phyloP scores from a whole-genome alignment of 345 rosid species.

The Gossypium longicalyx region DNA sequence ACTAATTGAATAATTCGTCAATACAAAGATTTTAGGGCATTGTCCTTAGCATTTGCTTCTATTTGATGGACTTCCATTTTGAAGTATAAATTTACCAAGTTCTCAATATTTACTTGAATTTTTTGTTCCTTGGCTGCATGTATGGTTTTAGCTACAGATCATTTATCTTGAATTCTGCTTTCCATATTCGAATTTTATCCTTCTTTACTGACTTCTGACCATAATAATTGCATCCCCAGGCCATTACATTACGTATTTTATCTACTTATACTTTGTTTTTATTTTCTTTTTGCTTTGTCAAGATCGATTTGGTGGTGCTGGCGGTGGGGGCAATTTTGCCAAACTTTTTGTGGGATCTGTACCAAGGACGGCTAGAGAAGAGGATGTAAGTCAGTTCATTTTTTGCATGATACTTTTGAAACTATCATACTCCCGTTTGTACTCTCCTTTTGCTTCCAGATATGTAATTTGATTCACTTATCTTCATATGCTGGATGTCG shows the following conservation, averaged over 20 bases:
- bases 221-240: neutral
- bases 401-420: neutral
- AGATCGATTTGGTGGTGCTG: slow-evolving; percentile 49
- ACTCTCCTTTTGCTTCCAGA: neutral
- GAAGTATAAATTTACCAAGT: neutral
- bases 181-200: neutral
- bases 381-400: slow-evolving; percentile 59
- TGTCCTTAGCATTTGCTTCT: neutral
- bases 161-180: neutral
- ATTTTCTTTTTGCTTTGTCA: slow-evolving; percentile 9
- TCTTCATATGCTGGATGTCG: neutral
- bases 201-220: neutral
- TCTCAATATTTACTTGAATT: neutral
- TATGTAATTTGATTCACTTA: neutral
- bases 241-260: neutral
- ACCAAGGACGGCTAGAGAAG: slow-evolving; percentile 77
- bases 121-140: neutral
- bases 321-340: slow-evolving; percentile 53
- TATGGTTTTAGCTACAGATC: neutral
- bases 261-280: neutral
- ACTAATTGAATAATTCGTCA: neutral
- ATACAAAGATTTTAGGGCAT: neutral
- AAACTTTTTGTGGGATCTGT: slow-evolving; percentile 99
- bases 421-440: neutral
- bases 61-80: neutral